A percentile compares a stretch with the other conserved stretches of the same genome.
phyloP scores from a whole-genome alignment of 108 stramenopile genomes.

The Pinguiococcus pyrenoidosus region DNA sequence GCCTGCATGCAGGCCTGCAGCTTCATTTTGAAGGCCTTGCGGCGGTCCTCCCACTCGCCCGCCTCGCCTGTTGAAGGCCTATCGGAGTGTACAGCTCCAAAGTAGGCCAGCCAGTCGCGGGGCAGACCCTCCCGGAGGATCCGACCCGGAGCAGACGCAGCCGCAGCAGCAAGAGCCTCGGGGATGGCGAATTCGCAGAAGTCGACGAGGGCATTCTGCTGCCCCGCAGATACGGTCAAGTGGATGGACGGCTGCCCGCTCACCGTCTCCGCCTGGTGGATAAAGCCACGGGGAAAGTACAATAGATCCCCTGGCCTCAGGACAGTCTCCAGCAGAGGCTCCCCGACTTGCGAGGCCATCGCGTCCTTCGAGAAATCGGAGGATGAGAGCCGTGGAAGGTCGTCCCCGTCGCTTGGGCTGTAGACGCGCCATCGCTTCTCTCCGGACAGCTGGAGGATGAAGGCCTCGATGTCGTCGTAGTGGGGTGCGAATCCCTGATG shows the following conservation, averaged over 20 bases:
- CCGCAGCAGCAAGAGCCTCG: constrained; percentile 57
- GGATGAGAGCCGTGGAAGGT: constrained; percentile 24
- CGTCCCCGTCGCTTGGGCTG: constrained; percentile 42
- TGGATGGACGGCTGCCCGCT: constrained; percentile 62
- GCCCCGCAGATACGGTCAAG: constrained; percentile 81
- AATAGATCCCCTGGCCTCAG: constrained; percentile 74
- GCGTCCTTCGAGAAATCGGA: too few relatives aligned
- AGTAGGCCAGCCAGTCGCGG: constrained; percentile 65
- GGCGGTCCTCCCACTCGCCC: too few relatives aligned
- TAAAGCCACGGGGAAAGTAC: constrained; percentile 89
- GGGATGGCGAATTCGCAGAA: constrained; percentile 68
- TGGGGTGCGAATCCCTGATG: constrained; percentile 98
- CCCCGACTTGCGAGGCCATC: too few relatives aligned
- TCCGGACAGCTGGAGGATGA: constrained; percentile 72
- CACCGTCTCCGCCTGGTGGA: constrained; percentile 80
- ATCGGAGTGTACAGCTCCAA: too few relatives aligned
- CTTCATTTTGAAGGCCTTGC: too few relatives aligned
- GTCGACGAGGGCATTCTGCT: constrained; percentile 81
- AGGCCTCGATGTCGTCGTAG: constrained; percentile 96
- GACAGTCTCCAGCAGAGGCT: constrained; percentile 54
- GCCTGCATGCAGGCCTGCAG: too few relatives aligned
- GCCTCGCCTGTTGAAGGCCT: too few relatives aligned
- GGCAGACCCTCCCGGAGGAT: constrained; percentile 68
- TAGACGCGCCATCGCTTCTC: constrained; percentile 83
- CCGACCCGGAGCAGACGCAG: constrained; percentile 26